Base-by-base conservation (phyloP, 768 basidiomycete genomes). In the Suillus subalutaceus region DNA sequence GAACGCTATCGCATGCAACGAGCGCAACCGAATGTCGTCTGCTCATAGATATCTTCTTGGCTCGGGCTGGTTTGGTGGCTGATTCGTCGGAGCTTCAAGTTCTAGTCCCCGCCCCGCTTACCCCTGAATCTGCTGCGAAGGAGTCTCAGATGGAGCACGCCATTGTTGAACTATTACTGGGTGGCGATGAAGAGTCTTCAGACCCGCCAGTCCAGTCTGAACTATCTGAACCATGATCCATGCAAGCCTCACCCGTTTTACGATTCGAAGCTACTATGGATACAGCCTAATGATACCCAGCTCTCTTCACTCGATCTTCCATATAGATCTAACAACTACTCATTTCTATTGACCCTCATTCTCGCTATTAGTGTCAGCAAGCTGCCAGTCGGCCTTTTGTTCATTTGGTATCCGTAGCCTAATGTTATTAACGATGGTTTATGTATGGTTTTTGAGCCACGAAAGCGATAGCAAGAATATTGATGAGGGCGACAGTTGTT, bases 21-120 rank as follows among this genome's bases (percentile, higher is more conserved):
- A 88, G 84, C 52, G 91, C 86, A 56, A 88, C 90, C 66, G 95
- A 97, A 79, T 95, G 94, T 73, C 91, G 92, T 61, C 80, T 96
- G 52, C 88, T 96, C 65, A 83, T 94, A 37, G 90, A 93, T 68
- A 91, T 94, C 82, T 91, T 92, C 79, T 80, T 97, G 65, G 83
- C 87, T 15, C 88, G 87, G 68, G 83, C 83, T 62, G 87, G 86
- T 20, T 82, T 83, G 53, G 63, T 77, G 13, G 26, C 74, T 26
- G 78, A 80, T 40, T 67, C 74, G 32, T 73, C 78, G 72, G 57
- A 68, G 50, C 63, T 63, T 26, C 75, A 75, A 38, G 72, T 74
- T 13, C 74, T 75, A 55, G 70, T 79, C 15, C 73, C 76, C 62
- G 75, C 80, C 30, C 74, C 80, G 32, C 73, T 80, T 9, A 76